Evolutionary conservation across 495 filamentous ascomycete genomes (phyloP).

Genomic region (Penicillium bialowiezense): DNA sequence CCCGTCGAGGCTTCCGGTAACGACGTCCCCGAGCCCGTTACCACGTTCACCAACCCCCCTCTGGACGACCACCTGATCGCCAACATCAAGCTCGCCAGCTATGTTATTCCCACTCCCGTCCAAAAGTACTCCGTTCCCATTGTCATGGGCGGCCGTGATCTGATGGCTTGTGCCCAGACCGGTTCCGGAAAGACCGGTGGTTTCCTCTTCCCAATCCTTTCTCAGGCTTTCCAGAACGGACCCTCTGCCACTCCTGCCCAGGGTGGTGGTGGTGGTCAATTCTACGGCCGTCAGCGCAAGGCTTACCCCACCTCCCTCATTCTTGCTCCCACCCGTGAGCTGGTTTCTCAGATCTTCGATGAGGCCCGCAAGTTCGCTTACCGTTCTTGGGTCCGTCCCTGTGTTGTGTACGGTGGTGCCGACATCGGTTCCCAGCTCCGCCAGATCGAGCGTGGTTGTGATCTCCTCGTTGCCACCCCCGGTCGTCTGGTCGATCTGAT

Average conservation of each 20-base stretch:
- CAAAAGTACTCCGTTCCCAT: constrained; percentile 99
- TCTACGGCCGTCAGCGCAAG: constrained; percentile 84
- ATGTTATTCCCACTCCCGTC: constrained; percentile 91
- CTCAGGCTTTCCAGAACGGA: constrained; percentile 87
- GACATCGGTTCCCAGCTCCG: constrained; percentile 96
- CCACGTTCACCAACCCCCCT: constrained; percentile 87
- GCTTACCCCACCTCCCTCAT: constrained; percentile 95
- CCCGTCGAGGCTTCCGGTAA: constrained; percentile 95
- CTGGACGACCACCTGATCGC: constrained; percentile 84
- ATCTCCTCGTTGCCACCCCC: constrained; percentile 94
- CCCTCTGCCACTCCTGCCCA: constrained; percentile 65
- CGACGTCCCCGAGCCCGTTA: constrained; percentile 88
- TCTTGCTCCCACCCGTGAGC: constrained; percentile 92
- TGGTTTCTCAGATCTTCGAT: constrained; percentile 98
- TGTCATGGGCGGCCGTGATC: constrained; percentile 91
- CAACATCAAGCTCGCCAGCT: constrained; percentile 91
- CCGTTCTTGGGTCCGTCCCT: constrained; percentile 97
- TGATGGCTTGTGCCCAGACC: constrained; percentile 99
- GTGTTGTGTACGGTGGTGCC: constrained; percentile 98
- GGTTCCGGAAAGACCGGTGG: constrained; percentile 99
- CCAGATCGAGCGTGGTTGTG: constrained; percentile 95
- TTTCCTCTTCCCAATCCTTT: constrained; percentile 97
- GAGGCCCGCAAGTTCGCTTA: constrained; percentile 98
- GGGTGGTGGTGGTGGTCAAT: constrained; percentile 45
- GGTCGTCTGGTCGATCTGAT: constrained; percentile 97